Conservation (phyloP, 768 basidiomycete genomes). For the Auriscalpium microsporum region DNA sequence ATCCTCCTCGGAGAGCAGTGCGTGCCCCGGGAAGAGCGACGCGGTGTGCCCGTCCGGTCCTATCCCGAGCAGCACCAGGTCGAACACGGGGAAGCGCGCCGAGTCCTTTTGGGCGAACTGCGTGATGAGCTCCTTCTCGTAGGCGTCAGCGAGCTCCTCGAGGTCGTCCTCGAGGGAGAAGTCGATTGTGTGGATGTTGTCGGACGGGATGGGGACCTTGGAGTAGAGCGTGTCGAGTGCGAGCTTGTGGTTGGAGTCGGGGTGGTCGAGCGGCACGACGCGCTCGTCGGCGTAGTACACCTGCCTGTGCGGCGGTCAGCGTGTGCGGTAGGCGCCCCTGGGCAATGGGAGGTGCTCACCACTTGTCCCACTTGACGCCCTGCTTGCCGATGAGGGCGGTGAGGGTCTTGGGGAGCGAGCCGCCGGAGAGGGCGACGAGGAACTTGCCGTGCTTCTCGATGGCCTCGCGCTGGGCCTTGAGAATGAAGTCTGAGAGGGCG, state of each 20-base stretch:
- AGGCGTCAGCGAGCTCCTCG: slow-evolving; percentile 73
- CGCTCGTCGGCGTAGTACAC: slow-evolving; percentile 98
- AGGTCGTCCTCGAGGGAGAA: slow-evolving; percentile 53
- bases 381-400: slow-evolving; percentile 54
- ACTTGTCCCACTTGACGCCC: slow-evolving; percentile 86
- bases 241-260: slow-evolving; percentile 85
- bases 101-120: slow-evolving; percentile 91
- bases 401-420: slow-evolving; percentile 81
- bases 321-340: background rate
- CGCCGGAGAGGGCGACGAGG: slow-evolving; percentile 90
- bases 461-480: slow-evolving; percentile 84
- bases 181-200: slow-evolving; percentile 84
- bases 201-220: slow-evolving; percentile 67
- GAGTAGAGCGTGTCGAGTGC: slow-evolving; percentile 69
- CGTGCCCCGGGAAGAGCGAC: slow-evolving; percentile 93
- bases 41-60: slow-evolving; percentile 99
- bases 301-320: slow-evolving; percentile 51
- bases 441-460: slow-evolving; percentile 85
- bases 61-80: slow-evolving; percentile 93
- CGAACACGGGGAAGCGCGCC: slow-evolving; percentile 95
- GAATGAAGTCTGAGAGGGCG: slow-evolving; percentile 71
- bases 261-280: slow-evolving; percentile 84
- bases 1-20: slow-evolving; percentile 73
- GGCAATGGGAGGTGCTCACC: slow-evolving; percentile 38
- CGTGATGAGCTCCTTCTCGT: slow-evolving; percentile 76